Base-by-base conservation (phyloP, 2,329 filamentous ascomycete genomes). In the Exophiala mesophila region DNA sequence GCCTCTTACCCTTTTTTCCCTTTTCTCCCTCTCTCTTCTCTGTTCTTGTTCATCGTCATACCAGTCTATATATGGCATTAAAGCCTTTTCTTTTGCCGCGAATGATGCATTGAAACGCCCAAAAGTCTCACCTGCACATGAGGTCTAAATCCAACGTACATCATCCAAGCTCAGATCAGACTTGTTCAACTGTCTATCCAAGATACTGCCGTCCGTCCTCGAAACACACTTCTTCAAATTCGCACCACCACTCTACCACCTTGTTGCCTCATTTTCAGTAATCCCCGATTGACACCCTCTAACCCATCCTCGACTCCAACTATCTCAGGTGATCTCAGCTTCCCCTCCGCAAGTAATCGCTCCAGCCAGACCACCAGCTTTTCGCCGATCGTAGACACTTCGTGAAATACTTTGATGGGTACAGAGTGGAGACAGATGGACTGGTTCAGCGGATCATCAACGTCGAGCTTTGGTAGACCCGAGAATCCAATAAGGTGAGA, bases 371-470 rank as follows among this genome's bases (percentile, higher is more conserved):
- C 58, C 9, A 78, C 78, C 40, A 87, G 58, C 0, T 69, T 70
- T 49, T 80, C 74, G 0, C 85, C 85, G 0, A 88, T 68, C 2
- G 69, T 68, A 0, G 78, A 74, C 0, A 80, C 71, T 44, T 83
- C 78, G 56, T 89, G 85, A 56, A 86, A 88, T 3, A 86, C 56
- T 61, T 88, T 88, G 48, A 89, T 85, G 0, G 84, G 84, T 0
- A 88, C 80, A 0, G 71, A 77, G 55, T 87, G 83, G 43, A 79
- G 73, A 4, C 67, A 59, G 0, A 79, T 67, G 16, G 16, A n/a
- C 7, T 16, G n/a, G 6, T 12, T 21, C 37, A 38, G 21, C n/a
- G 43, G 30, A 4, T 24, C 17, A 0, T 66, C 63, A 0, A 63
- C 58, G 0, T 62, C 39, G 3, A 64, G 65, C 56, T 85, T 85